Evolutionary conservation across 805 yeast species (phyloP).

Genomic region (Kodamaea kaohsiungensis): DNA sequence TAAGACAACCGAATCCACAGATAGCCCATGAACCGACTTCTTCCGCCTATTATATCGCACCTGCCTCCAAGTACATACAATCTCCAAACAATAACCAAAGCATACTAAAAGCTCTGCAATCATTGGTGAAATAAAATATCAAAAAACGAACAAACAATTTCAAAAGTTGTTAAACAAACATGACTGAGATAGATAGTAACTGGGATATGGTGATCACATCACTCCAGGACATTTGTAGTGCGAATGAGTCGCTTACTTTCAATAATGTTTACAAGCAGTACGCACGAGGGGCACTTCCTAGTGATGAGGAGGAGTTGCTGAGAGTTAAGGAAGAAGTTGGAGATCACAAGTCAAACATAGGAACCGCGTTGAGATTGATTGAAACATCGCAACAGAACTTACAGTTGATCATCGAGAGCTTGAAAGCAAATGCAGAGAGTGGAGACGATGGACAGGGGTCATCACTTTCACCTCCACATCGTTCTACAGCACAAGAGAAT

Average conservation of each 20-base stretch:
- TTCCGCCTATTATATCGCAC: constrained; percentile 5
- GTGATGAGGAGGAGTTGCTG: constrained; percentile 41
- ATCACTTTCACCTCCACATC: constrained; percentile 4
- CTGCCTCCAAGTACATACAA: constrained; percentile 1
- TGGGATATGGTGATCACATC: constrained; percentile 72
- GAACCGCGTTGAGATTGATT: constrained; percentile 44
- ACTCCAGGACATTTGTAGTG: constrained; percentile 65
- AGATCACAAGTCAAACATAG: constrained; percentile 59
- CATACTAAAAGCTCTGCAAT: background rate
- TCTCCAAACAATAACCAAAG: background rate
- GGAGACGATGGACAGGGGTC: constrained; percentile 1
- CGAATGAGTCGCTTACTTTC: constrained; percentile 55
- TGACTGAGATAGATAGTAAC: constrained; percentile 50
- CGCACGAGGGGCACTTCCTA: constrained; percentile 23
- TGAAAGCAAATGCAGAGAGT: constrained; percentile 21
- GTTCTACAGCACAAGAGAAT: constrained; percentile 1
- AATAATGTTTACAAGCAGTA: constrained; percentile 39
- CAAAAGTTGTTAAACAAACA: background rate
- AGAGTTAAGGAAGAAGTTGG: constrained; percentile 41
- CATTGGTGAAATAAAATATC: background rate
- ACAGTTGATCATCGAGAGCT: constrained; percentile 40
- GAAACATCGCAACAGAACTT: constrained; percentile 48
- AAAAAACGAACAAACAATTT: background rate
- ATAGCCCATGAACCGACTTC: constrained; percentile 6
- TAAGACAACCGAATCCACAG: constrained; percentile 9